Conservation (phyloP, 2,329 filamentous ascomycete species). For the Cladophialophora psammophila region DNA sequence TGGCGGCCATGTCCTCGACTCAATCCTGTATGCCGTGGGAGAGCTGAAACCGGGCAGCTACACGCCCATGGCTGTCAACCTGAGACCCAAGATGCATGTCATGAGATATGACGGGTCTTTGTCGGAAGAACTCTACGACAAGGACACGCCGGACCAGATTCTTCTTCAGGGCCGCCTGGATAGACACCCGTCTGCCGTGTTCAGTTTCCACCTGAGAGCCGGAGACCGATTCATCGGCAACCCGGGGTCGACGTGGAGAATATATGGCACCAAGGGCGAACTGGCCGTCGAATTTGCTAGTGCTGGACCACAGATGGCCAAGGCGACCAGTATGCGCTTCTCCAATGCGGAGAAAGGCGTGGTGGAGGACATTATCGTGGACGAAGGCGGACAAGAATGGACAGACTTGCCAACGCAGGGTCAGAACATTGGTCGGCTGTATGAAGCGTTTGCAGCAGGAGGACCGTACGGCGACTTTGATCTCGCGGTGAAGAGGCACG, state of each 20-base stretch:
- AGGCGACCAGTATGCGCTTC: constrained; percentile 57
- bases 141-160: constrained; percentile 42
- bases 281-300: constrained; percentile 49
- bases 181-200: constrained; percentile 32
- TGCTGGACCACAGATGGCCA: constrained; percentile 48
- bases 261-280: constrained; percentile 49
- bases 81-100: constrained; percentile 36
- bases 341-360: constrained; percentile 58
- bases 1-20: constrained; percentile 44
- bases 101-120: constrained; percentile 36
- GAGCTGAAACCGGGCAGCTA: constrained; percentile 37
- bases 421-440: constrained; percentile 62
- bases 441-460: constrained; percentile 62
- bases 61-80: constrained; percentile 36
- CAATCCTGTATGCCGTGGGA: constrained; percentile 38
- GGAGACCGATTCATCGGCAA: constrained; percentile 39
- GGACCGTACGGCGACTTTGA: constrained; percentile 54
- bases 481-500: constrained; percentile 57
- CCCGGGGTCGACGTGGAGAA: constrained; percentile 41
- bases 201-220: constrained; percentile 39
- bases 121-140: constrained; percentile 37
- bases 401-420: constrained; percentile 54
- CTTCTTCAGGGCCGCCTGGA: constrained; percentile 40
- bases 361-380: constrained; percentile 51
- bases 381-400: constrained; percentile 57